These are phyloP conservation scores for Oryza meridionalis DNA, from an alignment of 176 grass and related monocot species.

Conservation along the genomic window DNA sequence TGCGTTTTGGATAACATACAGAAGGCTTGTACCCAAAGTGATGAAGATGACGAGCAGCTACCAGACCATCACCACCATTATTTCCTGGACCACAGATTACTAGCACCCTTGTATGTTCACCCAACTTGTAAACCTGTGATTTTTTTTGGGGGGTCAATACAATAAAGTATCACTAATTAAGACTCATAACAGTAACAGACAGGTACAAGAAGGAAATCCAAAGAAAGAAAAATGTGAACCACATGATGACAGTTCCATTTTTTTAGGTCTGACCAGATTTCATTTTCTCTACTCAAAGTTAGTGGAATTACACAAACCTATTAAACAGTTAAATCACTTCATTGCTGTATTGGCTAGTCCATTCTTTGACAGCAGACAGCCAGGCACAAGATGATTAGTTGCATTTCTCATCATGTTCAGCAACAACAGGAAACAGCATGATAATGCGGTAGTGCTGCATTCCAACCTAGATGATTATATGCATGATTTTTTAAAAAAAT, in stretches of 20 bases:
- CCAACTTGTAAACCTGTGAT: conserved; percentile 85
- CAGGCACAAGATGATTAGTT: neutral
- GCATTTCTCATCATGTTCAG: neutral
- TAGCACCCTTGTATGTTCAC: conserved; percentile 70
- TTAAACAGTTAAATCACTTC: neutral
- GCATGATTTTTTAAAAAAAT: neutral
- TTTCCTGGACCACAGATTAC: conserved; percentile 92
- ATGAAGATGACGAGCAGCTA: conserved; percentile 90
- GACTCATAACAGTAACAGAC: neutral
- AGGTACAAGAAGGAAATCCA: neutral
- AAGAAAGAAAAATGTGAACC: neutral
- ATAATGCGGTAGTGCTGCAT: neutral
- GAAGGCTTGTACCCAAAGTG: conserved; percentile 74
- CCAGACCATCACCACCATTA: conserved; percentile 95
- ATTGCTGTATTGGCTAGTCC: neutral
- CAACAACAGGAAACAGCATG: neutral
- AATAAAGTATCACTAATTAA: neutral
- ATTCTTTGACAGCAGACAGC: neutral
- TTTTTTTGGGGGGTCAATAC: neutral
- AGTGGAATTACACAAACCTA: conserved; percentile 8
- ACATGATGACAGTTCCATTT: neutral
- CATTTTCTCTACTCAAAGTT: neutral
- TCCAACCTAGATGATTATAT: neutral
- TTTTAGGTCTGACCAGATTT: neutral
- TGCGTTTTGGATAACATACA: conserved; percentile 91